These are phyloP conservation scores for Acanthamoeba triangularis DNA, from an alignment of 208 protist species.

Conservation along the genomic window DNA sequence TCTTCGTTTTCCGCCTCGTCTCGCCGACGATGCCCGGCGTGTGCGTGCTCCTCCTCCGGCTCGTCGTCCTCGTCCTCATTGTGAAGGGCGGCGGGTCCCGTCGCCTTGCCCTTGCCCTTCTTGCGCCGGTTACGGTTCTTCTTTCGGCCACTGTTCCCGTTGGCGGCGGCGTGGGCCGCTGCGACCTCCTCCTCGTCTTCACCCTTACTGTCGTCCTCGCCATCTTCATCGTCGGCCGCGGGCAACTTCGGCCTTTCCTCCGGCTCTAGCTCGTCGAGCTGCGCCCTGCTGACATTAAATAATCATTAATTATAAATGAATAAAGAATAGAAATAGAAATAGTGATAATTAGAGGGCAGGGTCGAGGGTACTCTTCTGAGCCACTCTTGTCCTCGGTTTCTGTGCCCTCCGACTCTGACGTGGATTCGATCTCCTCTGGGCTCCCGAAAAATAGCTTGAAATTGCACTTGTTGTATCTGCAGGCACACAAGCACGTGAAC, in stretches of 20 bases:
- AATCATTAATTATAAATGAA: not conserved
- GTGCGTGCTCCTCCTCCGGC: not conserved
- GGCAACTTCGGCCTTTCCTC: not conserved
- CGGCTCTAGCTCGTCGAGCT: slow-evolving; percentile 28
- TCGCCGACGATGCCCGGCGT: too few species aligned
- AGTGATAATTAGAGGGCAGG: too few species aligned
- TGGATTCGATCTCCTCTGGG: slow-evolving; percentile 18
- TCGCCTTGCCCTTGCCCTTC: not conserved
- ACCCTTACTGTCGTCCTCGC: not conserved
- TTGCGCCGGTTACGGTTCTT: too few species aligned
- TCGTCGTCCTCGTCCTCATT: not conserved
- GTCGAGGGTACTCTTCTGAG: not conserved
- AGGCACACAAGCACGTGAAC: not conserved
- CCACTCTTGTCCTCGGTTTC: slow-evolving; percentile 48
- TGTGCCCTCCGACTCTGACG: slow-evolving; percentile 5
- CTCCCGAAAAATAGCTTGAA: slow-evolving; percentile 75
- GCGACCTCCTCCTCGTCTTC: not conserved
- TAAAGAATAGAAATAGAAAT: not conserved
- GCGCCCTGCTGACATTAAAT: not conserved
- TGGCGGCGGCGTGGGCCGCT: too few species aligned
- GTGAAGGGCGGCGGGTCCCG: not conserved
- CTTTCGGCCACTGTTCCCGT: too few species aligned
- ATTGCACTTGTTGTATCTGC: slow-evolving; percentile 71
- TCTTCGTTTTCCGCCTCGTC: too few species aligned
- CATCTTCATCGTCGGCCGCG: not conserved